Base-by-base conservation (phyloP, 768 basidiomycete species). In the Sporobolomyces phaffii region DNA sequence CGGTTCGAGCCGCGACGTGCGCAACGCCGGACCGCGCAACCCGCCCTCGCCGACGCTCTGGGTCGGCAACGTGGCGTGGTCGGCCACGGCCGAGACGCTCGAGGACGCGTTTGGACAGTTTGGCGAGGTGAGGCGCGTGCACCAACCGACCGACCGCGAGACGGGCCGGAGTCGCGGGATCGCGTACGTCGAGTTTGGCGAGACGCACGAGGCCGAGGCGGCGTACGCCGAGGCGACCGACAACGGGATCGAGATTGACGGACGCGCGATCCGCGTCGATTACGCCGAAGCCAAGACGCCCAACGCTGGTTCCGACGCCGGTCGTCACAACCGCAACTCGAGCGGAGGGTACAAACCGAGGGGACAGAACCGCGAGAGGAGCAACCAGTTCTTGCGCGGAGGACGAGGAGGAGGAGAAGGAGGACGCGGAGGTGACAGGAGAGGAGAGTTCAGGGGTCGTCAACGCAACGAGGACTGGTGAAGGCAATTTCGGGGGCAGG, bases 171-270 rank as follows among this genome's bases (percentile, higher is more conserved):
- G 88, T 36, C 93, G 94, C 77, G 96, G 96, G 73, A 97, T 94
- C 78, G 96, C 86, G 28, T 98, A 98, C 78, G 87, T 99, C 74
- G 91, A 97, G 78, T 96, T 92, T 77, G 84, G 85, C 72, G 85
- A 86, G 73, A 74, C 89, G 29, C 87, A 86, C n/a, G 79, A 82
- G 54, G 90, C 96, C 8, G 86, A 86, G 79, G 86, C 85, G 76
- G 94, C 93, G 4, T 83, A 85, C 64, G 83, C 82, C 73, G 31
- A 40, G 15, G 54, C 43, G 11, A 4, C 28, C 1, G 60, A 36
- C 40, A 17, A 60, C 24, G 69, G 69, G n/a, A 43, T 68, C 45
- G 38, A 17, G 31, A 10, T 67, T 11, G 70, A 68, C 4, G 63
- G 62, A 0, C 34, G 70, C 26, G 14, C 62, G 36, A 53, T 72